Conservation (phyloP, 164 flowering plant genomes). For the Berberis vulgaris region DNA sequence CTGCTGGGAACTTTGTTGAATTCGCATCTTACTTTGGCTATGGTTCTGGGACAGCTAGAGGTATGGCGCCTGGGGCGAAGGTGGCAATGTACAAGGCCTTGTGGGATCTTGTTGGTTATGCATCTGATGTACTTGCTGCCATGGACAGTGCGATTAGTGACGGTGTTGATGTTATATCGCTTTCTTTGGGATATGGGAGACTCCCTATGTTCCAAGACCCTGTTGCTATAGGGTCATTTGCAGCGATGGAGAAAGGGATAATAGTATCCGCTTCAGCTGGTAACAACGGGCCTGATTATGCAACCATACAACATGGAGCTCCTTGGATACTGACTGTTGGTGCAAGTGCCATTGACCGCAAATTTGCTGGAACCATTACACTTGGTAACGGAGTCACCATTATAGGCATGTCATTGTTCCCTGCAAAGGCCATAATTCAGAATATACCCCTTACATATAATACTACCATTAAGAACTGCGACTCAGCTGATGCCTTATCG, state of each 20-base stretch:
- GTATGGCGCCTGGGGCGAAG: not conserved
- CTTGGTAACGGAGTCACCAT: conserved; percentile 1
- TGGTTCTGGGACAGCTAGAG: not conserved
- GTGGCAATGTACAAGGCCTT: conserved; percentile 1
- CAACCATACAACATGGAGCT: not conserved
- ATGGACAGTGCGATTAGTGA: not conserved
- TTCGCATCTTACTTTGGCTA: conserved; percentile 1
- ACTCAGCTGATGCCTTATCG: not conserved
- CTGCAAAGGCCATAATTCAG: not conserved
- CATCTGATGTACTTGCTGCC: conserved; percentile 1
- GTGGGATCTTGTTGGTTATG: not conserved
- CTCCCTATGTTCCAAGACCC: not conserved
- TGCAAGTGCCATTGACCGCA: not conserved
- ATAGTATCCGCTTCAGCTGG: not conserved
- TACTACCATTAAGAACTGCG: not conserved
- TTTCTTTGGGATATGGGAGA: not conserved
- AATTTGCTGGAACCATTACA: not conserved
- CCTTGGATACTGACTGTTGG: not conserved
- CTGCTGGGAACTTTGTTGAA: conserved; percentile 3
- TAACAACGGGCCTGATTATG: not conserved
- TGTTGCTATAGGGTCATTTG: not conserved
- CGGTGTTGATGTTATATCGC: conserved; percentile 1
- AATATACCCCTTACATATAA: not conserved
- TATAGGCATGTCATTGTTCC: not conserved
- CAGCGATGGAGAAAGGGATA: not conserved